Conservation (phyloP, 169 alveolate genomes). For the Cryptosporidium sp. region DNA sequence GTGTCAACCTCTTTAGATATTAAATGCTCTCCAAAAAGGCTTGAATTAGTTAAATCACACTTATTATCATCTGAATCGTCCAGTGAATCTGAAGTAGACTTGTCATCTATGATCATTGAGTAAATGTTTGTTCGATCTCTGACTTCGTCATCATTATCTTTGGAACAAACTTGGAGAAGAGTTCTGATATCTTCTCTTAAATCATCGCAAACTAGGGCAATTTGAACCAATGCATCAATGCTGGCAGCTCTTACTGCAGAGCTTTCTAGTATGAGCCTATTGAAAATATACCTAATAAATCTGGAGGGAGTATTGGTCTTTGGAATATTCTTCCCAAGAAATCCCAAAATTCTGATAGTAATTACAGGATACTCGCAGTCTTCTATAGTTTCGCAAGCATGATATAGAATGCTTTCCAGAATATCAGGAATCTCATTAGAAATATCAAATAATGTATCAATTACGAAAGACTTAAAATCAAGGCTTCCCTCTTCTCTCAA, state of each 20-base stretch:
- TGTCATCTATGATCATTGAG: constrained; percentile 75
- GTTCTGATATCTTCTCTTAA: constrained; percentile 81
- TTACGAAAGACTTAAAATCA: constrained; percentile 90
- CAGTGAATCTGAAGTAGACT: constrained; percentile 23
- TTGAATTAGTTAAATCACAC: constrained; percentile 10
- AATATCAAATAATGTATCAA: constrained; percentile 92
- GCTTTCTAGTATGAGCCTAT: constrained; percentile 95
- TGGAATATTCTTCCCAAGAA: constrained; percentile 92
- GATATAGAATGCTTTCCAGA: constrained; percentile 88
- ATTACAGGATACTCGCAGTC: constrained; percentile 96
- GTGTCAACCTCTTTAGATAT: background rate
- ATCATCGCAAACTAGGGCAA: constrained; percentile 84
- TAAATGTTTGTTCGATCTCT: constrained; percentile 83
- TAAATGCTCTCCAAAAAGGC: constrained; percentile 52
- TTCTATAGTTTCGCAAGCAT: constrained; percentile 96
- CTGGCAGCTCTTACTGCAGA: constrained; percentile 97
- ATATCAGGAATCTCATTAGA: constrained; percentile 86
- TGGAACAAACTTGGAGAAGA: constrained; percentile 78
- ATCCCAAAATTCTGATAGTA: constrained; percentile 87
- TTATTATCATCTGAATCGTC: background rate
- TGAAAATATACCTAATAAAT: constrained; percentile 95
- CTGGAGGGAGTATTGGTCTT: constrained; percentile 90
- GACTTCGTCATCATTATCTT: constrained; percentile 85
- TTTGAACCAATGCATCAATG: constrained; percentile 93
- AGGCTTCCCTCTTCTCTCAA: constrained; percentile 92